phyloP scores from a whole-genome alignment of 306 rosid species.

The Hylodesmum podocarpum region DNA sequence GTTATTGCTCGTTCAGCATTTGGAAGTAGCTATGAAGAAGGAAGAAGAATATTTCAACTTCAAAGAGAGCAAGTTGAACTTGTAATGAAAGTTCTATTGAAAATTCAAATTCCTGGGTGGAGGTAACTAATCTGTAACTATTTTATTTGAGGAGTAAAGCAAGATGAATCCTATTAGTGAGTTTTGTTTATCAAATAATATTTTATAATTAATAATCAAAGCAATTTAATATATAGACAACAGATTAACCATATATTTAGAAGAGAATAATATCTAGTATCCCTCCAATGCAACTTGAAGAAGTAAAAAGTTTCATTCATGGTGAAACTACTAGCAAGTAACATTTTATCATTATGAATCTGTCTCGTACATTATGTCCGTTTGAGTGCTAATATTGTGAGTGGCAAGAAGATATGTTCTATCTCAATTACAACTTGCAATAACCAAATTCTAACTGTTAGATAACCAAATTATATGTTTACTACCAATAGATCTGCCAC shows the following conservation, averaged over 20 bases:
- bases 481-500: neutral
- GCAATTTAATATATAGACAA: neutral
- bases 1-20: slow-evolving; percentile 49
- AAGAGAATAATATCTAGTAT: neutral
- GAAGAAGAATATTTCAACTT: slow-evolving; percentile 53
- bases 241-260: neutral
- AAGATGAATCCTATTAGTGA: neutral
- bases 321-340: neutral
- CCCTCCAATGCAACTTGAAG: neutral
- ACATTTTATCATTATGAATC: neutral
- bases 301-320: neutral
- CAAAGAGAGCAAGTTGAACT: slow-evolving; percentile 30
- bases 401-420: neutral
- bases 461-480: neutral
- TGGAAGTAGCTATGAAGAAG: slow-evolving; percentile 55
- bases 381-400: neutral
- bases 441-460: neutral
- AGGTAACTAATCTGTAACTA: slow-evolving; percentile 26
- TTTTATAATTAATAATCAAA: neutral
- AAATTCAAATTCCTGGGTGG: slow-evolving; percentile 46
- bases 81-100: neutral
- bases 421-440: neutral
- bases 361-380: neutral
- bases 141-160: neutral
- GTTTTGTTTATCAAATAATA: neutral